Evolutionary conservation across 1,284 basidiomycete genomes (phyloP).

Genomic region (Cutaneotrichosporon cavernicola): DNA sequence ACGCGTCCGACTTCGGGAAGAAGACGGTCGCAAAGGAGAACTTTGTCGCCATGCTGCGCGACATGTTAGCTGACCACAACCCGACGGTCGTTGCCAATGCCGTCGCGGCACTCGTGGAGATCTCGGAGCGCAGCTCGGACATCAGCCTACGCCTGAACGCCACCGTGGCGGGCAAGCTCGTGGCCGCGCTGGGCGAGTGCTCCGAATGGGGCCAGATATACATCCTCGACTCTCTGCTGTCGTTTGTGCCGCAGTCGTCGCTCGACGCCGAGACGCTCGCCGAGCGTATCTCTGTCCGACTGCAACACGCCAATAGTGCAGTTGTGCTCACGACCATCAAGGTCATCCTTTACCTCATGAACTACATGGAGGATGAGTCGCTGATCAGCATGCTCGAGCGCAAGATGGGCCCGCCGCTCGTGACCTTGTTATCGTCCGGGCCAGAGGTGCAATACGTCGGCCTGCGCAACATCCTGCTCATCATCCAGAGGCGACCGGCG

Average conservation of each 20-base stretch:
- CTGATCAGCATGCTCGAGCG: slow-evolving; percentile 86
- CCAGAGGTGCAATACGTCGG: slow-evolving; percentile 91
- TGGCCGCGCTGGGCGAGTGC: slow-evolving; percentile 95
- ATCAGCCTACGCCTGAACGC: slow-evolving; percentile 53
- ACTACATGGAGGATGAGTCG: slow-evolving; percentile 90
- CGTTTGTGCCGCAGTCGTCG: slow-evolving; percentile 84
- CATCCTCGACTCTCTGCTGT: slow-evolving; percentile 89
- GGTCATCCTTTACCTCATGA: slow-evolving; percentile 94
- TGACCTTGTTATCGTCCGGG: slow-evolving; percentile 62
- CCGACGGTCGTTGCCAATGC: slow-evolving; percentile 98
- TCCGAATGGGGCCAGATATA: slow-evolving; percentile 99
- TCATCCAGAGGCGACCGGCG: slow-evolving; percentile 87
- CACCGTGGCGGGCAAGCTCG: slow-evolving; percentile 64
- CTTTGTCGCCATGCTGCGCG: slow-evolving; percentile 79
- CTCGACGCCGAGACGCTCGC: slow-evolving; percentile 90
- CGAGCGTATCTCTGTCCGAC: slow-evolving; percentile 84
- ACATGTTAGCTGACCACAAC: slow-evolving; percentile 76
- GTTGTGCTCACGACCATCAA: slow-evolving; percentile 96
- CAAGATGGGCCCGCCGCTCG: slow-evolving; percentile 89
- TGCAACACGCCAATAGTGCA: slow-evolving; percentile 92
- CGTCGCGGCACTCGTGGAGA: slow-evolving; percentile 91
- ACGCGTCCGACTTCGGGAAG: slow-evolving; percentile 80
- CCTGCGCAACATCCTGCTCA: slow-evolving; percentile 90
- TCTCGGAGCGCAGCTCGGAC: slow-evolving; percentile 61
- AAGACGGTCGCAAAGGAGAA: slow-evolving; percentile 87